These are phyloP conservation scores for Lipomyces spencermartinsiae DNA, from an alignment of 805 yeast species.

Conservation along the genomic window DNA sequence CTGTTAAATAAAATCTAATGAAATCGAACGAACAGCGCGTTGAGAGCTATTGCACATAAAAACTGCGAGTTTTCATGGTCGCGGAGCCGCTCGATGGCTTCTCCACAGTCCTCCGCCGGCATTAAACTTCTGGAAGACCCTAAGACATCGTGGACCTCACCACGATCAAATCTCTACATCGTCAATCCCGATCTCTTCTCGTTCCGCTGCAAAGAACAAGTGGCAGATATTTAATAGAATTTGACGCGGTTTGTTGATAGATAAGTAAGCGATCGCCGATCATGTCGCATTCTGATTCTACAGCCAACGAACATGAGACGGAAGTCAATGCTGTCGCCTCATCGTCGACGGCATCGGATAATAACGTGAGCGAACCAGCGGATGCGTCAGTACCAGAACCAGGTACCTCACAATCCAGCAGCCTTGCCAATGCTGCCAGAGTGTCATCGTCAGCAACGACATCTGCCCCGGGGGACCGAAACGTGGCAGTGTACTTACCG, in stretches of 20 bases:
- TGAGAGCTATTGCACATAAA: too few relatives aligned
- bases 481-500: conserved; percentile 21
- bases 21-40: too few relatives aligned
- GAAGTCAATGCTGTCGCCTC: background rate
- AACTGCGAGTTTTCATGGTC: too few relatives aligned
- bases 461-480: background rate
- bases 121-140: too few relatives aligned
- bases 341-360: background rate
- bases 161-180: background rate
- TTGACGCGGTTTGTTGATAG: background rate
- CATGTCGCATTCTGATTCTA: background rate
- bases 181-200: background rate
- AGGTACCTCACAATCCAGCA: background rate
- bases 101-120: too few relatives aligned
- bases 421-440: background rate
- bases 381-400: background rate
- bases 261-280: background rate
- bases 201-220: background rate
- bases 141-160: background rate
- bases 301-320: background rate
- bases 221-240: background rate
- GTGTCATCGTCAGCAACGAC: background rate
- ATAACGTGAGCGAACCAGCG: background rate
- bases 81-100: too few relatives aligned
- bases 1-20: too few relatives aligned